These are phyloP conservation scores for Podosphaera xanthii DNA, from an alignment of 2,329 filamentous ascomycete genomes.

Conservation along the genomic window DNA sequence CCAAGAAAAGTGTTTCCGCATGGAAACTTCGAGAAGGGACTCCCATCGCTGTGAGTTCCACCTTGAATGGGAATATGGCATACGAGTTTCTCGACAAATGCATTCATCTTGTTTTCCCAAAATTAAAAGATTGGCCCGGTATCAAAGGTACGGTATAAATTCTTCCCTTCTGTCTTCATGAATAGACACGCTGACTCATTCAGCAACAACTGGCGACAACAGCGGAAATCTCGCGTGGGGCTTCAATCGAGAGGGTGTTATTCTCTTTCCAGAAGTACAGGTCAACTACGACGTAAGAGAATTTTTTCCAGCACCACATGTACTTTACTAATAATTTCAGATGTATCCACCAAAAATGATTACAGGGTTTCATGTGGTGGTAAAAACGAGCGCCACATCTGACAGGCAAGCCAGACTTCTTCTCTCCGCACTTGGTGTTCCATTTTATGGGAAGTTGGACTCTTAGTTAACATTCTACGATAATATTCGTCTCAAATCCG, in stretches of 20 bases:
- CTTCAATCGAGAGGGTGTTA: conserved; percentile 49
- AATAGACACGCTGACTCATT: conserved; percentile 4
- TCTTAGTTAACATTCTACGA: conserved; percentile 3
- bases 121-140: conserved; percentile 89
- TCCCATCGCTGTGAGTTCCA: conserved; percentile 52
- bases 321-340: conserved; percentile 16
- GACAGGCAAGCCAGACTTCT: conserved; percentile 13
- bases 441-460: conserved; percentile 12
- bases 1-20: conserved; percentile 45
- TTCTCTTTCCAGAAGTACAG: conserved; percentile 81
- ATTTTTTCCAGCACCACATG: not conserved
- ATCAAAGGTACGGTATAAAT: conserved; percentile 26
- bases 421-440: conserved; percentile 11
- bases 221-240: conserved; percentile 76
- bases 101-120: conserved; percentile 73
- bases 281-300: conserved; percentile 71
- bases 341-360: conserved; percentile 31
- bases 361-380: conserved; percentile 17
- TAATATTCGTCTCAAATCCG: too few species aligned
- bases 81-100: conserved; percentile 81
- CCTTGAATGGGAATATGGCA: conserved; percentile 57
- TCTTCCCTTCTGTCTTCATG: not conserved
- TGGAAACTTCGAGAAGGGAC: conserved; percentile 55
- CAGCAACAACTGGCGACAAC: conserved; percentile 43
- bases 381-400: conserved; percentile 14